Conservation (phyloP, 768 basidiomycete genomes). For the Kwoniella dejecticola region DNA sequence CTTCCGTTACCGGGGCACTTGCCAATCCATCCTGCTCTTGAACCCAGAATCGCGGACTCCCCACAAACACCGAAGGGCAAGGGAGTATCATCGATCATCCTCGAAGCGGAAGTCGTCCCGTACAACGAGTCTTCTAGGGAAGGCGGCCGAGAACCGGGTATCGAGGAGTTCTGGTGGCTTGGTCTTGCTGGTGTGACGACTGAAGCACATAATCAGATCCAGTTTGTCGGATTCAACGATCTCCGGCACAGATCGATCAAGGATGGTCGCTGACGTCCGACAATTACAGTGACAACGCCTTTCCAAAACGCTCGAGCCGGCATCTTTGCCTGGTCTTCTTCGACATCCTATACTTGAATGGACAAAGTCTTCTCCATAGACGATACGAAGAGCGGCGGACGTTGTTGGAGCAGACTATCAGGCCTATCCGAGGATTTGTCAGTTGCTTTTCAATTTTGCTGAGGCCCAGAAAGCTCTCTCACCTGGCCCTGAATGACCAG, state of each 20-base stretch:
- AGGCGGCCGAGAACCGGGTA: constrained; percentile 54
- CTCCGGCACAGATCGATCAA: no score
- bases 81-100: constrained; percentile 52
- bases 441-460: no score
- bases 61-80: neutral
- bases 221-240: no score
- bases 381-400: constrained; percentile 67
- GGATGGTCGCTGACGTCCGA: neutral
- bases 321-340: constrained; percentile 85
- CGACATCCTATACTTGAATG: constrained; percentile 74
- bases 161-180: constrained; percentile 68
- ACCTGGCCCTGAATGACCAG: no score
- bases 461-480: no score
- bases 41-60: neutral
- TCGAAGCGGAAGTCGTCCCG: constrained; percentile 90
- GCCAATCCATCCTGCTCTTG: constrained; percentile 7
- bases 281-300: neutral
- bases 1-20: constrained; percentile 46
- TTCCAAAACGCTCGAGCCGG: constrained; percentile 43
- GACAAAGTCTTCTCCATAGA: constrained; percentile 61
- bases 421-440: constrained; percentile 63
- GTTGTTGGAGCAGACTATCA: constrained; percentile 65
- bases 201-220: no score
- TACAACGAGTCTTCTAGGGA: constrained; percentile 63
- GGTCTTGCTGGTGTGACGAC: constrained; percentile 35